These are phyloP conservation scores for Carpinus viminea DNA, from an alignment of 306 rosid genomes.

Conservation along the genomic window DNA sequence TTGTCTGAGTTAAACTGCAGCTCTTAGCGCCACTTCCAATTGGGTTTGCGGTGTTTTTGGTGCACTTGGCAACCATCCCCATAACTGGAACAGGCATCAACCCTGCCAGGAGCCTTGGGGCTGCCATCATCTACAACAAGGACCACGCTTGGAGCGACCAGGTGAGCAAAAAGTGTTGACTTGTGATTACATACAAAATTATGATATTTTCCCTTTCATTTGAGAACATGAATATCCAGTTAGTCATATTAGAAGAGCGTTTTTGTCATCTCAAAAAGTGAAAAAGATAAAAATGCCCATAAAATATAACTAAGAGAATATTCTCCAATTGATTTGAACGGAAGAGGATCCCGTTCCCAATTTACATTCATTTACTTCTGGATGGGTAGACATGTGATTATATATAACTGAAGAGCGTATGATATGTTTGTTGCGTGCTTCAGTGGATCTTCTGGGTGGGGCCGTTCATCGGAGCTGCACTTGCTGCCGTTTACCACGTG, in stretches of 20 bases:
- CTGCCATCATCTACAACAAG: constrained; percentile 45
- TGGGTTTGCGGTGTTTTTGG: constrained; percentile 50
- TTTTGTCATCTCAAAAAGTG: too few species aligned
- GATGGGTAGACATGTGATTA: background rate
- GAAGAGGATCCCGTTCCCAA: too few species aligned
- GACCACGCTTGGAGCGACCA: constrained; percentile 47
- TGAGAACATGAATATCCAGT: too few species aligned
- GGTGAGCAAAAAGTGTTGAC: constrained; percentile 18
- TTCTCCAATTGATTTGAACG: too few species aligned
- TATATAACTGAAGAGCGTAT: background rate
- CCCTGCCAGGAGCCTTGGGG: constrained; percentile 55
- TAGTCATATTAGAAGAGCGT: too few species aligned
- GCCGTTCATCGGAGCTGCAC: constrained; percentile 61
- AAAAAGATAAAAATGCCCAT: too few species aligned
- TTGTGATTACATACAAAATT: too few species aligned
- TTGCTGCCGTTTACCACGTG: constrained; percentile 59
- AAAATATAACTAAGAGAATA: too few species aligned
- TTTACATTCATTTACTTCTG: background rate
- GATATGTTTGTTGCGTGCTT: background rate
- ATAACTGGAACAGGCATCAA: constrained; percentile 49
- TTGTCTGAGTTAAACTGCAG: constrained; percentile 22
- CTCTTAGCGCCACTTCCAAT: constrained; percentile 52
- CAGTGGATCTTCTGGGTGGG: constrained; percentile 69
- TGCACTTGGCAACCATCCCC: constrained; percentile 52
- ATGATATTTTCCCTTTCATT: too few species aligned